Evolutionary conservation across 805 yeast species (phyloP), one percentile per base, ranked within the genome.

Genomic region (Spencermartinsiella europaea): DNA sequence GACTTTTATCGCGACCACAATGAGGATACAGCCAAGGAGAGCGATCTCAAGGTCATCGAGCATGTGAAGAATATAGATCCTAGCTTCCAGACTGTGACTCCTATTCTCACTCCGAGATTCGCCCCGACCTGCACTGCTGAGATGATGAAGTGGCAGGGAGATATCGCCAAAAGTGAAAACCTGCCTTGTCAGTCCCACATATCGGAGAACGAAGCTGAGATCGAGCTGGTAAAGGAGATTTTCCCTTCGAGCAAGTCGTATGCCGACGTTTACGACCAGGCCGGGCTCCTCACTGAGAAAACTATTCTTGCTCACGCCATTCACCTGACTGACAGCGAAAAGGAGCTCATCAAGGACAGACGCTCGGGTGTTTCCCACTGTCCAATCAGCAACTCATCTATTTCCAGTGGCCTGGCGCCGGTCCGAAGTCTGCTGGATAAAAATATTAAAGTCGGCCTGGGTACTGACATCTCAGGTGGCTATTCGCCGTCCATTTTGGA

Each of bases 281-380:
- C 77, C 52, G 74, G 76, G 1, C 66, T 91, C 31, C 65, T 91
- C 40, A 76, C 76, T 17, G 63, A 70, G 1, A 77, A 76, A 52
- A 89, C 98, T 0, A 79, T 88, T 25, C 68, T 91, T 48, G 99
- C 97, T 0, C 99, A 91, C 61, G 95, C 93, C 33, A 73, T 93
- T 34, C 95, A 90, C 59, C 68, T 91, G 45, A 54, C 77, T 1
- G 79, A 77, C 5, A 71, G 71, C 2, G 99, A 91, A 63, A 71
- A 80, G 36, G 65, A 73, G 15, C 50, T 85, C 17, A 71, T 93
- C 38, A 73, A 72, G 51, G 51, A 57, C 15, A 74, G 76, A 17
- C 67, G 76, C 4, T 69, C 87, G 27, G 95, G 96, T 10, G 78
- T 91, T 15, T 76, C 95, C 3, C 98, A 93, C 65, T 91, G 99